Conservation (phyloP, 805 yeast genomes). For the Ogataea glucozyma region DNA sequence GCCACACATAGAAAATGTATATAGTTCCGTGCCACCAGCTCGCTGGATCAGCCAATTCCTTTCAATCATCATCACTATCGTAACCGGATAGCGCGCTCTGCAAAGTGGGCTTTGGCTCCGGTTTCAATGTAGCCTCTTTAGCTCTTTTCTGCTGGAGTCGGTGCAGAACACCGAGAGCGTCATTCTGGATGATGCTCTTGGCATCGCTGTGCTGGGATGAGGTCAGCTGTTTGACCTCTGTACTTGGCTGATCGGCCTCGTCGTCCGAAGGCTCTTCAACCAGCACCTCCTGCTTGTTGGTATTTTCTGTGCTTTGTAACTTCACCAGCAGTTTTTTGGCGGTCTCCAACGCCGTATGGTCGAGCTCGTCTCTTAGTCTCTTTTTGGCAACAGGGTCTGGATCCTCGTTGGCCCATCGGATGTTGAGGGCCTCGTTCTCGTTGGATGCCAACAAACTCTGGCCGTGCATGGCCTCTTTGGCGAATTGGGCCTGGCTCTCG, state of each 20-base stretch:
- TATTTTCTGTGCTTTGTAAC: conserved; percentile 29
- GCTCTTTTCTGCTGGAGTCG: not conserved
- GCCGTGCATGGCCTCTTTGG: conserved; percentile 90
- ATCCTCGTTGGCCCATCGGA: conserved; percentile 90
- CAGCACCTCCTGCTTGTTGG: conserved; percentile 18
- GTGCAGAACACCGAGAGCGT: conserved; percentile 3
- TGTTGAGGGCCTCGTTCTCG: conserved; percentile 62
- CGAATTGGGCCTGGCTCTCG: conserved; percentile 86
- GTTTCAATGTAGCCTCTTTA: not conserved
- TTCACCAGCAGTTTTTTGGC: conserved; percentile 45
- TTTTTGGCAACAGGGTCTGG: conserved; percentile 69
- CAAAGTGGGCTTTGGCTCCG: not conserved
- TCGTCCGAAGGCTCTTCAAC: conserved; percentile 24
- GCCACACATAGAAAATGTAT: too few species aligned
- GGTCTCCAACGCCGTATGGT: conserved; percentile 54
- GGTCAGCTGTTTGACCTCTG: not conserved
- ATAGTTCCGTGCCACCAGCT: too few species aligned
- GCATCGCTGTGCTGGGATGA: not conserved
- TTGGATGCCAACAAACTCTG: conserved; percentile 58
- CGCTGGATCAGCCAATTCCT: too few species aligned
- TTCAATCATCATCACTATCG: conserved; percentile 16
- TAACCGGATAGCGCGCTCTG: conserved; percentile 12
- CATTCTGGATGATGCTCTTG: conserved; percentile 2
- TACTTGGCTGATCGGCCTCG: conserved; percentile 8
- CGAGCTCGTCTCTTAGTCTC: conserved; percentile 49